Base-by-base conservation (phyloP, 2,329 filamentous ascomycete species). In the Aspergillus ustus region DNA sequence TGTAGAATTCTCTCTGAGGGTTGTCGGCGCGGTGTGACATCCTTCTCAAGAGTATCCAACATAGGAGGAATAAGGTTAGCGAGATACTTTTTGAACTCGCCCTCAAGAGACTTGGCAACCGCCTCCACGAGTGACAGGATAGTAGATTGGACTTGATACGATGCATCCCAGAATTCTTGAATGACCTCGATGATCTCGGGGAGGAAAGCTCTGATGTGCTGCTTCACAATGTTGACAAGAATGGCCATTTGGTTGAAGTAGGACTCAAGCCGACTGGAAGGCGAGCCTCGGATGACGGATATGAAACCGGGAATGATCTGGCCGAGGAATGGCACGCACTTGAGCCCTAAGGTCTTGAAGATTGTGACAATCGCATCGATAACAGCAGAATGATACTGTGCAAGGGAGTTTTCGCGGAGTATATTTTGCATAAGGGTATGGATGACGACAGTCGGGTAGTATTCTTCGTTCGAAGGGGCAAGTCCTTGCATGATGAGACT, bases 311-410 rank as follows among this genome's bases (percentile, higher is more conserved):
- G 95, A 34, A 99, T 91, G 63, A 99, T 97, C 63, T 95, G 90
- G 63, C 91, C 91, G 1, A 99, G 86, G 77, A 98, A 99, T 0
- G 92, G 91, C 8, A 99, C 94, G 74, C 95, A 99, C 75, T 98
- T 97, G 69, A 99, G 81, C 2, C 95, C 95, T 63, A 99, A 85
- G 0, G 96, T 99, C 69, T 95, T 91, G 79, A 99, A 99, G 62
- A 99, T 99, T 69, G 92, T 97, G 89, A 99, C 98, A 70, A 99
- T 96, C 5, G 95, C 95, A 75, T 98, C 95, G 55, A 99, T 95
- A 15, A 98, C 94, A 11, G 90, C 88, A 4, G 93, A 94, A 72
- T 99, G 96, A 70, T 97, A 94, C 71, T 96, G 91, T 13, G 90
- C 87, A 4, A 99, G 83, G 0, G 95, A 98, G 28, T 89, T 88